A percentile compares a stretch with the other conserved stretches of the same genome.
Conservation (phyloP, 495 filamentous ascomycete species). For the Clavariopsis aquatica region DNA sequence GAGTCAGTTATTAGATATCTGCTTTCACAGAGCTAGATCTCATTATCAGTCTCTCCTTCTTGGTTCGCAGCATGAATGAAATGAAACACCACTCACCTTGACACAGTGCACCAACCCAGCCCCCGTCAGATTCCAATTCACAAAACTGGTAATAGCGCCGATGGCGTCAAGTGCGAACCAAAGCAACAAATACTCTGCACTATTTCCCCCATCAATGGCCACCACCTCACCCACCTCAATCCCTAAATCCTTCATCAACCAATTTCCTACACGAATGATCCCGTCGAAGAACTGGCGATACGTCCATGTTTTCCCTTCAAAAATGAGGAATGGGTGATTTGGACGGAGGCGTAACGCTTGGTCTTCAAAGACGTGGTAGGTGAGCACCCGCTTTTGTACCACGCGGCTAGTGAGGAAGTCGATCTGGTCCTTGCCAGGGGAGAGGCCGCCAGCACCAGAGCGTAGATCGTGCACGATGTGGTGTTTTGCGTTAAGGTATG, state of each 20-base stretch:
- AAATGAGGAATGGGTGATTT: slow-evolving; percentile 43
- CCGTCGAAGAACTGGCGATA: slow-evolving; percentile 42
- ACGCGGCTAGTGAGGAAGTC: slow-evolving; percentile 22
- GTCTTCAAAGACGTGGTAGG: slow-evolving; percentile 44
- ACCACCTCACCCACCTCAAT: slow-evolving; percentile 47
- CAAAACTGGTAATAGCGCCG: slow-evolving; percentile 49
- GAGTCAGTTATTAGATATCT: slow-evolving; percentile 43
- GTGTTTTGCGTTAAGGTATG: slow-evolving; percentile 37
- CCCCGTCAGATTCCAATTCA: slow-evolving; percentile 49
- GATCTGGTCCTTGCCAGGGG: slow-evolving; percentile 1
- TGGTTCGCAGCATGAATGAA: neutral
- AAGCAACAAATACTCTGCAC: slow-evolving; percentile 47
- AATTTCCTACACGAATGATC: slow-evolving; percentile 44
- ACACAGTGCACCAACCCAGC: slow-evolving; percentile 44
- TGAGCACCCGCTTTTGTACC: slow-evolving; percentile 32
- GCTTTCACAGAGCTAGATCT: slow-evolving; percentile 35
- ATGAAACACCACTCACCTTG: slow-evolving; percentile 26
- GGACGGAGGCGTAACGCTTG: slow-evolving; percentile 37
- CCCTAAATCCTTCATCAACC: slow-evolving; percentile 48
- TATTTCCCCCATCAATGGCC: slow-evolving; percentile 45
- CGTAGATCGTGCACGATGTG: slow-evolving; percentile 44
- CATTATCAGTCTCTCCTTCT: neutral
- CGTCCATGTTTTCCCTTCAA: slow-evolving; percentile 46
- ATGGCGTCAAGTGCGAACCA: slow-evolving; percentile 53
- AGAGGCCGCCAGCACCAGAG: slow-evolving; percentile 12